Evolutionary conservation across 768 basidiomycete species (phyloP), one percentile per base, ranked within the genome.

Genomic region (Psilocybe cyanescens): DNA sequence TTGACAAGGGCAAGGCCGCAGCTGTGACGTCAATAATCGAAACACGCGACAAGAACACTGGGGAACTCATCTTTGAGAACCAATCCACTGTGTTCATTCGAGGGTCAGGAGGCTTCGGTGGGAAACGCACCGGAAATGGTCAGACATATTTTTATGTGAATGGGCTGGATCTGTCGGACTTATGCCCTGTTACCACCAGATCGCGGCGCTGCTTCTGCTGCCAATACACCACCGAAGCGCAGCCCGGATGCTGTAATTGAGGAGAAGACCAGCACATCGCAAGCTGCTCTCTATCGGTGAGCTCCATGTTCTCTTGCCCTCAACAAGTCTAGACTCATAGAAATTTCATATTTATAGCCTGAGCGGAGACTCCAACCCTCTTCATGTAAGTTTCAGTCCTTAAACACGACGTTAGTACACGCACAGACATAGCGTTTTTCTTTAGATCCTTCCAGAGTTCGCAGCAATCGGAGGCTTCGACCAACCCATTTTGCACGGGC

Each of bases 381-480:
- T 98, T 19, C 94, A 97, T 71, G 92, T 90, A 76, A 48, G 87
- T 77, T 39, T 46, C 37, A 24, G 2, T 52, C 51, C 41, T 29
- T 53, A 33, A 12, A 37, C 39, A 48, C 29, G 9, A 19, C 37
- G 52, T 6, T 61, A 16, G 11, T 4, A 16, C 45, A 30, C 28
- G 1, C 48, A 19, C 17, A 12, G 24, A 54, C 47, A 3, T 0
- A 41, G 6, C 19, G 11, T n/a, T 17, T n/a, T 55, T 46, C 24
- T 53, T 8, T 62, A 95, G 91, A 94, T 99, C 67, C 86, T 91
- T 55, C 96, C 97, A 0, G 88, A 93, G 60, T 99, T 97, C 70
- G 95, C 97, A 9, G 90, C 91, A 9, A 90, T 97, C 53, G 96
- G 94, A n/a, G 95, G 95, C 0, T 98, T 97, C 73, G 89, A 94